Percentiles rank a stretch among this genome's conserved stretches.
These are phyloP conservation scores for Hypoxylon sp. DNA, from an alignment of 2,329 filamentous ascomycete genomes.

Conservation along the genomic window DNA sequence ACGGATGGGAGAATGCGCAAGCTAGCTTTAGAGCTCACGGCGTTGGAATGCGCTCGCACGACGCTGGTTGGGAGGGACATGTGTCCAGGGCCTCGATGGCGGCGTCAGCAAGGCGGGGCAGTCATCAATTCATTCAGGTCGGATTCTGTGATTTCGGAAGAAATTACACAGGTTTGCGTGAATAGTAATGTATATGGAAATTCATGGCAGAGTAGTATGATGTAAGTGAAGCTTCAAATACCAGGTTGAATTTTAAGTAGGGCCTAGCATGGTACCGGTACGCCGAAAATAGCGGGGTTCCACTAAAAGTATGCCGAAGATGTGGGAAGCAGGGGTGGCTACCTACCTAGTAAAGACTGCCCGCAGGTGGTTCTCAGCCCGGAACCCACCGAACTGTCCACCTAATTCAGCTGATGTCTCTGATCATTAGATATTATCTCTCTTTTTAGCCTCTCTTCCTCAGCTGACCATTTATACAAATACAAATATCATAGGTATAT, in stretches of 20 bases:
- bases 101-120: conserved; percentile 34
- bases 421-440: conserved; percentile 21
- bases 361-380: conserved; percentile 26
- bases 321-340: conserved; percentile 18
- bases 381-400: conserved; percentile 38
- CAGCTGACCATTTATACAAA: conserved; percentile 23
- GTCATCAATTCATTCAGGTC: conserved; percentile 46
- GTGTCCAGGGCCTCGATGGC: conserved; percentile 49
- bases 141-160: conserved; percentile 6
- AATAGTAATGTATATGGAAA: conserved; percentile 3
- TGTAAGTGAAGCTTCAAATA: conserved; percentile 45
- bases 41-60: conserved; percentile 51
- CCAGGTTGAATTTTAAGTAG: conserved; percentile 31
- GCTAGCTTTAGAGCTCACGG: conserved; percentile 47
- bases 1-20: conserved; percentile 46
- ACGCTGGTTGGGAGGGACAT: conserved; percentile 55
- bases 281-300: conserved; percentile 38
- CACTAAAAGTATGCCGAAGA: conserved; percentile 39
- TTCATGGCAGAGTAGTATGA: conserved; percentile 36
- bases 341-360: background rate
- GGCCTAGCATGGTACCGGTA: conserved; percentile 21
- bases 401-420: conserved; percentile 37
- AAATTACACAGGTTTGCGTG: background rate
- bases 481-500: too few species aligned
- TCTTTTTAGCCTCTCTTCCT: conserved; percentile 12